A percentile compares a stretch with the other conserved stretches of the same genome.
Conservation (phyloP, 1,139 yeast species). For the Kluyveromyces sp. region DNA sequence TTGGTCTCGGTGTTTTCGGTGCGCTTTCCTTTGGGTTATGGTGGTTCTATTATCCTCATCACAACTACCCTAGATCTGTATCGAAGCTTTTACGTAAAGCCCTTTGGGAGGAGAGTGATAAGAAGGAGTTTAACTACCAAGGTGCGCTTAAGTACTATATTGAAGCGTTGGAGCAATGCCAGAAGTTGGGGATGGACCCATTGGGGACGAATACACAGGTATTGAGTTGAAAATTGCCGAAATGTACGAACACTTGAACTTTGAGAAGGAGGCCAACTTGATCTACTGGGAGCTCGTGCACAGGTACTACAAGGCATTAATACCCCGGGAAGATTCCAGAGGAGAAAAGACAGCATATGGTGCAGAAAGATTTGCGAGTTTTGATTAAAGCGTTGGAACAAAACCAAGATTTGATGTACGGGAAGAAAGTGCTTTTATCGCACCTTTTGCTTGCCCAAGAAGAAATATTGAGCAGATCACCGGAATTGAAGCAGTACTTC, state of each 20-base stretch:
- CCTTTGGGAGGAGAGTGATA: conserved; percentile 74
- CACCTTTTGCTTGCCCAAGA: conserved; percentile 62
- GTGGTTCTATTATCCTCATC: conserved; percentile 56
- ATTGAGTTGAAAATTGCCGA: conserved; percentile 80
- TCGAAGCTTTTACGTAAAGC: conserved; percentile 60
- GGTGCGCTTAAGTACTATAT: conserved; percentile 64
- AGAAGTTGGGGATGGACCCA: conserved; percentile 42
- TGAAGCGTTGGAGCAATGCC: conserved; percentile 43
- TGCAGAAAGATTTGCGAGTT: conserved; percentile 65
- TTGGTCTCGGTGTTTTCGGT: conserved; percentile 38
- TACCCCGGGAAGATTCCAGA: conserved; percentile 32
- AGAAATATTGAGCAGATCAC: conserved; percentile 38
- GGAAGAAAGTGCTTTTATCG: conserved; percentile 53
- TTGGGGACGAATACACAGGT: conserved; percentile 71
- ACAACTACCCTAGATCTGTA: conserved; percentile 47
- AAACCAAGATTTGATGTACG: conserved; percentile 44
- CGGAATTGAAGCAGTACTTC: conserved; percentile 26
- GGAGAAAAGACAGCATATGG: conserved; percentile 44
- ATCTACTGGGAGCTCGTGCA: conserved; percentile 62
- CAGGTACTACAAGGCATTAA: conserved; percentile 52
- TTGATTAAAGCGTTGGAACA: conserved; percentile 60
- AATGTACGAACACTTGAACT: conserved; percentile 64
- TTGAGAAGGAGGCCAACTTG: conserved; percentile 55
- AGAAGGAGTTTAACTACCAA: conserved; percentile 50
- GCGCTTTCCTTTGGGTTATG: conserved; percentile 36